A percentile compares a stretch with the other conserved stretches of the same genome.
phyloP scores from a whole-genome alignment of 441 rosid genomes.

The Hura crepitans region DNA sequence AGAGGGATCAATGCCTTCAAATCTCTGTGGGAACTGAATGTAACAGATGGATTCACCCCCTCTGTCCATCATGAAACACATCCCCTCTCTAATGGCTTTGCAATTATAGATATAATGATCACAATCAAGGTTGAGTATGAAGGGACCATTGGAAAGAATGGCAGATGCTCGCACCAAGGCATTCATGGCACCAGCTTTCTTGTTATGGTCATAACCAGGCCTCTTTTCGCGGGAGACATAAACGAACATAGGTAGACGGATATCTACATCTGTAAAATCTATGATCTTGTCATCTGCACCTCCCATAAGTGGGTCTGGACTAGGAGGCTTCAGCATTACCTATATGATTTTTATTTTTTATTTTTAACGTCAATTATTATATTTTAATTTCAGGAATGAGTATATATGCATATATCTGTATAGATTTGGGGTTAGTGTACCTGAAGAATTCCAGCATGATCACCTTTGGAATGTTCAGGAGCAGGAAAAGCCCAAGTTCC shows the following conservation, averaged over 20 bases:
- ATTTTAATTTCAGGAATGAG: too few species aligned
- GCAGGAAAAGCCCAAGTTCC: slow-evolving; percentile 66
- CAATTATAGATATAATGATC: slow-evolving; percentile 87
- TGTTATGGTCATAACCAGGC: slow-evolving; percentile 85
- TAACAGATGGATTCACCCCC: slow-evolving; percentile 83
- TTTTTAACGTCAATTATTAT: too few species aligned
- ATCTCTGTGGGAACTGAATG: slow-evolving; percentile 87
- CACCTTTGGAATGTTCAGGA: slow-evolving; percentile 73
- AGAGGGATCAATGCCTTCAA: slow-evolving; percentile 92
- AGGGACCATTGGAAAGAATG: slow-evolving; percentile 75
- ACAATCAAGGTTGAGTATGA: slow-evolving; percentile 84
- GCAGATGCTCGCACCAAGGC: slow-evolving; percentile 79
- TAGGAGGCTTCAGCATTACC: slow-evolving; percentile 93
- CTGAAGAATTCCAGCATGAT: slow-evolving; percentile 81
- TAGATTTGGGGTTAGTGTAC: too few species aligned
- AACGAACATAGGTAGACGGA: slow-evolving; percentile 77
- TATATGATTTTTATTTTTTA: too few species aligned
- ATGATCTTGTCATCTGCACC: slow-evolving; percentile 55
- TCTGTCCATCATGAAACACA: slow-evolving; percentile 93
- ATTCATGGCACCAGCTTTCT: slow-evolving; percentile 95
- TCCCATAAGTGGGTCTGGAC: slow-evolving; percentile 59
- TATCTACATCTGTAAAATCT: slow-evolving; percentile 66
- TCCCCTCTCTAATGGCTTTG: slow-evolving; percentile 78
- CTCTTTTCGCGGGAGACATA: slow-evolving; percentile 80
- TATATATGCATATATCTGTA: too few species aligned